Evolutionary conservation across 768 basidiomycete genomes (phyloP).

Genomic region (Lyophyllum shimeji): DNA sequence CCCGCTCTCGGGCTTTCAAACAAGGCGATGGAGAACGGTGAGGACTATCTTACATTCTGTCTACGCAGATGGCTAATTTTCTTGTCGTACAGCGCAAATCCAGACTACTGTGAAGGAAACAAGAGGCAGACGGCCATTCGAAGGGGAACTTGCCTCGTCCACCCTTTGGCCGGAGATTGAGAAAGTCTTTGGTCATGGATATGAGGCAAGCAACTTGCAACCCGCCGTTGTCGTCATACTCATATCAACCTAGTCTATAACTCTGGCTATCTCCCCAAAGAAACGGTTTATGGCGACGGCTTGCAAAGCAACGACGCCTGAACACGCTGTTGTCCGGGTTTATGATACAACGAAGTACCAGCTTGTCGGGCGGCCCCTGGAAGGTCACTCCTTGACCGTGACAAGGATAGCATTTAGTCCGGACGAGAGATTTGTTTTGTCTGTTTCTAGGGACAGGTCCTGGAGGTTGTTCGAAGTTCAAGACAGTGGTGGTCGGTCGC

Average conservation of each 20-base stretch:
- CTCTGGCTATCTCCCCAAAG: constrained; percentile 72
- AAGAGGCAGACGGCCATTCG: constrained; percentile 58
- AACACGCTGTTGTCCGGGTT: constrained; percentile 88
- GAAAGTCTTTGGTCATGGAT: constrained; percentile 97
- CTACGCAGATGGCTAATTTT: not conserved
- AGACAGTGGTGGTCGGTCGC: constrained; percentile 39
- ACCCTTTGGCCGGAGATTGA: constrained; percentile 98
- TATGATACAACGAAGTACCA: constrained; percentile 75
- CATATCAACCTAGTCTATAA: constrained; percentile 54
- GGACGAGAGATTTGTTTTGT: constrained; percentile 74
- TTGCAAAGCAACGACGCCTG: constrained; percentile 83
- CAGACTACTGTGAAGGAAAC: constrained; percentile 1
- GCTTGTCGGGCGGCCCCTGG: constrained; percentile 67
- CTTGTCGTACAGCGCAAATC: not conserved
- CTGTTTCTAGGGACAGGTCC: constrained; percentile 88
- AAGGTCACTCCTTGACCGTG: constrained; percentile 86
- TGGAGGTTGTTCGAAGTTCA: constrained; percentile 77
- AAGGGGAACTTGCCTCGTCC: constrained; percentile 82
- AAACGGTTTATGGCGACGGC: constrained; percentile 79
- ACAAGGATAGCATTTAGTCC: constrained; percentile 90
- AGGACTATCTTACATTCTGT: constrained; percentile 12
- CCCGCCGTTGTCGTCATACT: constrained; percentile 2
- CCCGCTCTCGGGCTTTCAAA: constrained; percentile 95
- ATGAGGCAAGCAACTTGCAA: constrained; percentile 60
- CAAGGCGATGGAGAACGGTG: constrained; percentile 79